Evolutionary conservation across 768 basidiomycete genomes (phyloP).

Genomic region (Lyophyllum shimeji): DNA sequence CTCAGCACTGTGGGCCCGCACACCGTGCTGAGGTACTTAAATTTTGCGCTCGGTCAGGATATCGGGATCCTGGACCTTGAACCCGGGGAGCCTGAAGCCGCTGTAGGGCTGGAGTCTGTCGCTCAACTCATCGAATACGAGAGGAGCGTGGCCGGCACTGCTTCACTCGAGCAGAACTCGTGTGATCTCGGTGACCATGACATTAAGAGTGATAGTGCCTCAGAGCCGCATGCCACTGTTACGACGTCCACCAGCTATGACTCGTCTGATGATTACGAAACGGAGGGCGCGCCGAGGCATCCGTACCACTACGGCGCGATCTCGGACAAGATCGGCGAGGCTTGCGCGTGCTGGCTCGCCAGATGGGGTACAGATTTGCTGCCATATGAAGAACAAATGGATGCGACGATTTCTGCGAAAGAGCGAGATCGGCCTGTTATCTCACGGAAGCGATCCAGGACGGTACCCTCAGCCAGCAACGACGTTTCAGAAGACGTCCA

Average conservation of each 20-base stretch:
- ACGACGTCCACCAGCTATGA: constrained; percentile 13
- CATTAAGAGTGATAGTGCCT: not conserved
- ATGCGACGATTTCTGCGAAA: constrained; percentile 6
- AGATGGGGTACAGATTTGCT: constrained; percentile 86
- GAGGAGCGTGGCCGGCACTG: constrained; percentile 10
- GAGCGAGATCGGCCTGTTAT: constrained; percentile 1
- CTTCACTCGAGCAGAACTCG: not conserved
- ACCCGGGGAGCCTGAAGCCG: constrained; percentile 51
- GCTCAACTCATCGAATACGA: constrained; percentile 49
- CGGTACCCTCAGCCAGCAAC: constrained; percentile 15
- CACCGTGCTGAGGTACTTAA: constrained; percentile 74
- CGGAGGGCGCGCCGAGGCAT: constrained; percentile 13
- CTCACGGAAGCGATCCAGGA: constrained; percentile 20
- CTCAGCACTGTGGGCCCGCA: constrained; percentile 75
- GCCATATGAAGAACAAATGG: constrained; percentile 50
- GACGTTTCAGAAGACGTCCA: not conserved
- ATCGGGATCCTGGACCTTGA: constrained; percentile 41
- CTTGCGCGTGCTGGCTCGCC: constrained; percentile 82
- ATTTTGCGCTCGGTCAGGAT: constrained; percentile 76
- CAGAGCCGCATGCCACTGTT: constrained; percentile 2
- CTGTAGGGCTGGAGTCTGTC: constrained; percentile 69
- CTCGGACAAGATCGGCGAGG: constrained; percentile 90
- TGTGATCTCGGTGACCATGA: not conserved
- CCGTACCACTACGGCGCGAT: constrained; percentile 83
- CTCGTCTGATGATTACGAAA: constrained; percentile 18